A percentile compares a stretch with the other conserved stretches of the same genome.
These are phyloP conservation scores for Adiantum capillusveneris DNA, from an alignment of 75 land plant genomes.

Conservation along the genomic window DNA sequence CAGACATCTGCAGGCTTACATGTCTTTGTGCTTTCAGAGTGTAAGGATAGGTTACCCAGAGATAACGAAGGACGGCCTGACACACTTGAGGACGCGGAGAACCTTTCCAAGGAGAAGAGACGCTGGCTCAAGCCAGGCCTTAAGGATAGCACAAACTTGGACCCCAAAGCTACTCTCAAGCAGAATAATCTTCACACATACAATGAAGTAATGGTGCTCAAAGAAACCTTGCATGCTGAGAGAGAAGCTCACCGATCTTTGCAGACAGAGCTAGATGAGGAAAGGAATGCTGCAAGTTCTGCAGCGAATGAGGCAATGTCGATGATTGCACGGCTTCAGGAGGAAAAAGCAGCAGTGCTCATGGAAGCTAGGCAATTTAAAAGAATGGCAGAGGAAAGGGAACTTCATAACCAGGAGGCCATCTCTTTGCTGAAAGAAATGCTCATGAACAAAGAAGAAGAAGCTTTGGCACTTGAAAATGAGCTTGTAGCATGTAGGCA, in stretches of 20 bases:
- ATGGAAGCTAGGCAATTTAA: constrained; percentile 87
- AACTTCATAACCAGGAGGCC: constrained; percentile 54
- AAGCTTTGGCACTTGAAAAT: constrained; percentile 46
- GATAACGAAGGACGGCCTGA: too few relatives aligned
- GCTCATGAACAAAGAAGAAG: constrained; percentile 51
- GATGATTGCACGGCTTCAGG: constrained; percentile 85
- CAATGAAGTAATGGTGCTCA: constrained; percentile 24
- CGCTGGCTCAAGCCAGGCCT: too few relatives aligned
- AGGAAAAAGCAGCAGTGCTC: constrained; percentile 63
- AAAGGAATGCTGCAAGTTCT: constrained; percentile 72
- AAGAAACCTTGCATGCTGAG: constrained; percentile 47
- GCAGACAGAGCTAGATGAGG: constrained; percentile 64
- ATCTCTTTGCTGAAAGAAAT: constrained; percentile 47
- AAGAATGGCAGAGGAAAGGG: constrained; percentile 78
- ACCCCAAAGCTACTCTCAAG: too few relatives aligned
- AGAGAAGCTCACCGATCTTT: constrained; percentile 42
- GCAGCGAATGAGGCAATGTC: constrained; percentile 82
- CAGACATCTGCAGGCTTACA: too few relatives aligned
- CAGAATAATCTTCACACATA: too few relatives aligned
- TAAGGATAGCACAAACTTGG: too few relatives aligned
- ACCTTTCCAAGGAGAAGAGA: too few relatives aligned
- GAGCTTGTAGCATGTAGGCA: constrained; percentile 43
- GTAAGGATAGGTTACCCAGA: too few relatives aligned
- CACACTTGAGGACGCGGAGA: too few relatives aligned
- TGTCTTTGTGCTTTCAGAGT: too few relatives aligned